These are phyloP conservation scores for Lachancea waltii DNA, from an alignment of 805 yeast species.

Conservation along the genomic window DNA sequence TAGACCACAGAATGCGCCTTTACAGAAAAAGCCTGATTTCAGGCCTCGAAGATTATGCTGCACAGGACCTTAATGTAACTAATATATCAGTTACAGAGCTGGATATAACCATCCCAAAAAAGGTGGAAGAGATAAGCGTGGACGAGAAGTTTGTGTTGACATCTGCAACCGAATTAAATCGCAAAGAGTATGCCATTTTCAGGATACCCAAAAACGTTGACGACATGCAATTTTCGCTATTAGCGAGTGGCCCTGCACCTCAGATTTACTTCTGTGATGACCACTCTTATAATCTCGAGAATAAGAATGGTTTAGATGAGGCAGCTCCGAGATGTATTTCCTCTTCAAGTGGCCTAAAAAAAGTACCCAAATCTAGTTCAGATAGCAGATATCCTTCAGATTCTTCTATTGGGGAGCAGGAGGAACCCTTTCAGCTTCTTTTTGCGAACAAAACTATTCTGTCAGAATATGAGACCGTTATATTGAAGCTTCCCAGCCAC, in stretches of 20 bases:
- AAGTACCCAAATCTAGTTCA: slow-evolving; percentile 47
- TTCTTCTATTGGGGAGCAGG: slow-evolving; percentile 49
- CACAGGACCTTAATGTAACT: slow-evolving; percentile 22
- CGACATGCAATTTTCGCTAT: slow-evolving; percentile 11
- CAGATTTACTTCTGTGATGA: slow-evolving; percentile 1
- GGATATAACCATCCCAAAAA: no score
- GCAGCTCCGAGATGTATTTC: slow-evolving; percentile 38
- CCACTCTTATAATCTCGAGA: not conserved
- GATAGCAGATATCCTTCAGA: slow-evolving; percentile 37
- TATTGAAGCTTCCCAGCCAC: slow-evolving; percentile 36
- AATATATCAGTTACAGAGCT: not conserved
- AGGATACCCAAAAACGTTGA: slow-evolving; percentile 1
- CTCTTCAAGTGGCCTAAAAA: slow-evolving; percentile 32
- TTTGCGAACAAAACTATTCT: slow-evolving; percentile 37
- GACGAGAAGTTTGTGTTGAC: slow-evolving; percentile 1
- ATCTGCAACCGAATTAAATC: not conserved
- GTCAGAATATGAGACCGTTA: slow-evolving; percentile 42
- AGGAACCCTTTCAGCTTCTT: slow-evolving; percentile 44
- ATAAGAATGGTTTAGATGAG: not conserved
- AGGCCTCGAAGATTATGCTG: slow-evolving; percentile 47
- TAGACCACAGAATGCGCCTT: slow-evolving; percentile 51
- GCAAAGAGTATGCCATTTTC: not conserved
- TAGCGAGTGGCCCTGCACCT: slow-evolving; percentile 10
- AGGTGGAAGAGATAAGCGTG: not conserved
- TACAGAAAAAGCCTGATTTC: slow-evolving; percentile 43